Percentiles rank a stretch among this genome's conserved stretches.
Evolutionary conservation across 1,284 basidiomycete species (phyloP).

Genomic region (Bondarzewia mesenterica): DNA sequence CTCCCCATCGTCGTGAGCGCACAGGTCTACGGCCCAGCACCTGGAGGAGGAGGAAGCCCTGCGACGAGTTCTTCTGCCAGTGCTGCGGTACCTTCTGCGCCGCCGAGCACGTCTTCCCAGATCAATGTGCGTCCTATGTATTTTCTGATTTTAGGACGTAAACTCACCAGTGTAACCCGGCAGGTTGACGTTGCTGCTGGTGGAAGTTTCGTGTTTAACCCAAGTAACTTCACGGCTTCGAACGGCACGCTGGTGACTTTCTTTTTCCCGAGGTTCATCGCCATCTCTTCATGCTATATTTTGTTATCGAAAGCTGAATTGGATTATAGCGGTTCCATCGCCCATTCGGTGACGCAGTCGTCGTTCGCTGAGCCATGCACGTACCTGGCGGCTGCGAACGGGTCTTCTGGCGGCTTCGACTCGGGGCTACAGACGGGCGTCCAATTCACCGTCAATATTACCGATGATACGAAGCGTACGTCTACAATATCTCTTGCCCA

Average conservation of each 20-base stretch:
- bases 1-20: slow-evolving; percentile 29
- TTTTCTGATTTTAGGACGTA: not conserved
- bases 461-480: slow-evolving; percentile 39
- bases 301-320: slow-evolving; percentile 2
- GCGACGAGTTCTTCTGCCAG: slow-evolving; percentile 15
- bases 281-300: not conserved
- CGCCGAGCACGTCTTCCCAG: slow-evolving; percentile 30
- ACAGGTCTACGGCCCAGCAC: slow-evolving; percentile 26
- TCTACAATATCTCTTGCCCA: slow-evolving; percentile 5
- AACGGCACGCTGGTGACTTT: slow-evolving; percentile 45
- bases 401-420: slow-evolving; percentile 38
- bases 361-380: slow-evolving; percentile 42
- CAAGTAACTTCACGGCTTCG: slow-evolving; percentile 37
- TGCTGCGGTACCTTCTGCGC: slow-evolving; percentile 31
- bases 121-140: slow-evolving; percentile 31
- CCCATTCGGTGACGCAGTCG: slow-evolving; percentile 50
- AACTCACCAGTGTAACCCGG: slow-evolving; percentile 3
- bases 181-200: slow-evolving; percentile 39
- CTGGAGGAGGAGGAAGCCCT: slow-evolving; percentile 7
- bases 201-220: slow-evolving; percentile 34
- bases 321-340: slow-evolving; percentile 7
- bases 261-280: slow-evolving; percentile 39
- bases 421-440: slow-evolving; percentile 33
- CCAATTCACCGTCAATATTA: slow-evolving; percentile 42
- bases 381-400: slow-evolving; percentile 30